phyloP scores from a whole-genome alignment of 2,329 filamentous ascomycete species.

The Stachybotrys chlorohalonatus region DNA sequence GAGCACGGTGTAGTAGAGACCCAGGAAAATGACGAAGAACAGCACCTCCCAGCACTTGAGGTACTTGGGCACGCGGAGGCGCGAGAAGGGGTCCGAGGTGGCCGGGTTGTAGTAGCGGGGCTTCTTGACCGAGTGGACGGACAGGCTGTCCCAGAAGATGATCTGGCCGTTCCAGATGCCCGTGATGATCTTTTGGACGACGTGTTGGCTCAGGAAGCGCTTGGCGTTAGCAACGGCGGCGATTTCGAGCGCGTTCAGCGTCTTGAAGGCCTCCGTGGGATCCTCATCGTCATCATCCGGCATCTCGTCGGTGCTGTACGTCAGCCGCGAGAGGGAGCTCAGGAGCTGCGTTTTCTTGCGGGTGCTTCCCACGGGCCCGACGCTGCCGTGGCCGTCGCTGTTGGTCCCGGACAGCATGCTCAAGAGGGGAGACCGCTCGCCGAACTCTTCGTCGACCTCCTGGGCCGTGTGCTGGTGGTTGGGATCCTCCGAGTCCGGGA shows the following conservation, averaged over 20 bases:
- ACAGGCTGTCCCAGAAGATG: constrained; percentile 77
- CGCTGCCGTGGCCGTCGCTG: constrained; percentile 9
- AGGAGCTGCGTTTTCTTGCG: constrained; percentile 39
- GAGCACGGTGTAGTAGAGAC: constrained; percentile 79
- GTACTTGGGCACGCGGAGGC: constrained; percentile 71
- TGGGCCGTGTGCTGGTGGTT: constrained; percentile 7
- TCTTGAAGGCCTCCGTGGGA: constrained; percentile 63
- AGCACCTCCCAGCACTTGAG: constrained; percentile 76
- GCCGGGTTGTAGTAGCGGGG: constrained; percentile 65
- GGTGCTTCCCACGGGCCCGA: constrained; percentile 26
- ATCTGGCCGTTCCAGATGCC: constrained; percentile 83
- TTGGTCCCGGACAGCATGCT: constrained; percentile 15
- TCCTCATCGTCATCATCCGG: constrained; percentile 41
- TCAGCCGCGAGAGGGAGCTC: constrained; percentile 47
- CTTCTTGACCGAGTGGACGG: constrained; percentile 62
- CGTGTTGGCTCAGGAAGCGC: constrained; percentile 70
- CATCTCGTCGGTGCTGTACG: constrained; percentile 23
- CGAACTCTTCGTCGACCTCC: constrained; percentile 29
- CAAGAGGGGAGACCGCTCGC: constrained; percentile 40
- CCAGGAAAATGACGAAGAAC: constrained; percentile 70
- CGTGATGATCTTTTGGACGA: constrained; percentile 75
- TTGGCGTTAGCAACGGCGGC: constrained; percentile 75
- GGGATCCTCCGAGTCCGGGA: constrained; percentile 37
- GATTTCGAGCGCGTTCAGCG: constrained; percentile 80
- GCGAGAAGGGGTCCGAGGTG: constrained; percentile 63